Evolutionary conservation across 2,329 filamentous ascomycete genomes (phyloP).

Genomic region (Stemphylium beticola): DNA sequence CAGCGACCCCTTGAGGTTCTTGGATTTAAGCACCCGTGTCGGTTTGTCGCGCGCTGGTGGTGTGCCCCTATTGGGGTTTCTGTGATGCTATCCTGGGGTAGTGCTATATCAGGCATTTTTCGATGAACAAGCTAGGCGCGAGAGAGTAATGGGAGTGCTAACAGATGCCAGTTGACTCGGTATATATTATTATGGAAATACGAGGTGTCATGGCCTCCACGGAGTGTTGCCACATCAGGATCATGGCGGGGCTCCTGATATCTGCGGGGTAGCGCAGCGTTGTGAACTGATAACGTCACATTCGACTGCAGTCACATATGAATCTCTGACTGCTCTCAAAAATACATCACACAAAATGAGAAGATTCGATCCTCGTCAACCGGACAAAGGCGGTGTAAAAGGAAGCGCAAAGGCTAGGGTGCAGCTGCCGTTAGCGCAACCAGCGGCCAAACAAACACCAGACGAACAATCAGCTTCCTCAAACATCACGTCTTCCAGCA

Average conservation of each 20-base stretch:
- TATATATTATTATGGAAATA: too few species aligned
- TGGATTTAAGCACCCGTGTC: too few species aligned
- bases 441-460: constrained; percentile 7
- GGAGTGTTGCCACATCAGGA: not conserved
- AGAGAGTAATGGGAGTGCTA: too few species aligned
- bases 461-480: constrained; percentile 2
- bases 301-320: not conserved
- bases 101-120: too few species aligned
- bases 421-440: constrained; percentile 15
- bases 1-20: too few species aligned
- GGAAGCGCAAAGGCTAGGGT: constrained; percentile 17
- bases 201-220: not conserved
- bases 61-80: too few species aligned
- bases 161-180: too few species aligned
- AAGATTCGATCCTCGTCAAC: constrained; percentile 10
- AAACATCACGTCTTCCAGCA: constrained; percentile 15
- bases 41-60: too few species aligned
- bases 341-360: not conserved
- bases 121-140: too few species aligned
- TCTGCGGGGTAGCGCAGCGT: constrained; percentile 9
- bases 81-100: too few species aligned
- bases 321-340: not conserved
- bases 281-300: not conserved
- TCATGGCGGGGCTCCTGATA: not conserved
- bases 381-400: constrained; percentile 18